phyloP scores from a whole-genome alignment of 148 eudicot species.

The Rhododendron vialii region DNA sequence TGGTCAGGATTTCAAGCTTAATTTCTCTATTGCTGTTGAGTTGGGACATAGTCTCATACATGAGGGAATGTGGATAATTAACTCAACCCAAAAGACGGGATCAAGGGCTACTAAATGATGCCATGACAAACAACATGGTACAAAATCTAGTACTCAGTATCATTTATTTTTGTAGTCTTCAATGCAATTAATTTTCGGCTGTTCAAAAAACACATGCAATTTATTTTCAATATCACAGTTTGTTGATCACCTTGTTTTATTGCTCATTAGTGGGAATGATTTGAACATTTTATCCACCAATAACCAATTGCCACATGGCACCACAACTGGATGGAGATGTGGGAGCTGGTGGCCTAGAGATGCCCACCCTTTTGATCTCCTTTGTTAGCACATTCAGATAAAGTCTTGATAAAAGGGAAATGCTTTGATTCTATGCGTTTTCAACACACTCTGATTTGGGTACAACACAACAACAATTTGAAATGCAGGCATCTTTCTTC shows the following conservation, averaged over 20 bases:
- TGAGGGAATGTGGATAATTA: neutral
- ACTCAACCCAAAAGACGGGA: neutral
- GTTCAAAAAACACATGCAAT: neutral
- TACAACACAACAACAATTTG: neutral
- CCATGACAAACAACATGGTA: neutral
- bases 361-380: neutral
- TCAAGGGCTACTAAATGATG: neutral
- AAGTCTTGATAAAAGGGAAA: neutral
- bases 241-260: neutral
- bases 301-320: neutral
- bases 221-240: neutral
- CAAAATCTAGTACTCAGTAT: neutral
- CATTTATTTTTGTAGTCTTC: neutral
- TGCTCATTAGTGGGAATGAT: neutral
- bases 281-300: neutral
- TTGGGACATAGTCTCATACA: neutral
- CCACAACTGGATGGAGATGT: neutral
- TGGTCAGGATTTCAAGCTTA: constrained; percentile 10
- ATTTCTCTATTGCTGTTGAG: neutral
- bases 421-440: neutral
- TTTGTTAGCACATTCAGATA: neutral
- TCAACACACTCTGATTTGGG: neutral
- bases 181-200: neutral
- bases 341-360: neutral
- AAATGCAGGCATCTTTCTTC: neutral